Percentiles rank a stretch among this genome's conserved stretches.
Evolutionary conservation across 805 yeast species (phyloP).

Genomic region (Debaryomyces hansenii): DNA sequence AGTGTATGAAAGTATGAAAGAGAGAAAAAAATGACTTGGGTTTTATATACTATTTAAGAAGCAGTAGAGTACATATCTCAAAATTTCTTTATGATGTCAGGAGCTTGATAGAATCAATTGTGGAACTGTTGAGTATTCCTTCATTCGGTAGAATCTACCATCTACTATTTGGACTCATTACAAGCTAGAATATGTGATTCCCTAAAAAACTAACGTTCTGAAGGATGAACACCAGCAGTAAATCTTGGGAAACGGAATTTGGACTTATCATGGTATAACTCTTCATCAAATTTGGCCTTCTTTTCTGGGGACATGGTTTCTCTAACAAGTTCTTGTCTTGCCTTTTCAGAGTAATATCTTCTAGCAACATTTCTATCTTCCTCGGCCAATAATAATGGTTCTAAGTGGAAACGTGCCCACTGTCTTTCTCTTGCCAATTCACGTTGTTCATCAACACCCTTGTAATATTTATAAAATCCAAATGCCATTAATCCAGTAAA

Average conservation of each 20-base stretch:
- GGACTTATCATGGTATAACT: conserved; percentile 43
- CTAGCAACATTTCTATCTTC: conserved; percentile 77
- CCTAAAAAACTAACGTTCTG: conserved; percentile 15
- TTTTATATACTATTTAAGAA: neutral
- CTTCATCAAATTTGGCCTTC: conserved; percentile 42
- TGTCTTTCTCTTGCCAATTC: conserved; percentile 74
- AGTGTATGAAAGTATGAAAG: neutral
- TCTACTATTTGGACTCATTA: neutral
- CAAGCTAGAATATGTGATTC: neutral
- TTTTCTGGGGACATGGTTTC: conserved; percentile 41
- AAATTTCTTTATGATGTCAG: neutral
- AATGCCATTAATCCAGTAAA: conserved; percentile 63
- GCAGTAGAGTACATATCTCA: neutral
- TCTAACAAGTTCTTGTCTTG: conserved; percentile 59
- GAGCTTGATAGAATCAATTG: no score
- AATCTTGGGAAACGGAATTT: conserved; percentile 44
- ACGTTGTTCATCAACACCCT: conserved; percentile 72
- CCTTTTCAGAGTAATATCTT: conserved; percentile 62
- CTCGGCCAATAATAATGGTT: conserved; percentile 79
- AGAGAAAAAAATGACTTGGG: neutral
- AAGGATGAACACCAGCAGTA: conserved; percentile 40
- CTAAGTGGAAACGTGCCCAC: conserved; percentile 73
- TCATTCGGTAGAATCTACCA: no score
- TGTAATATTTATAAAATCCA: conserved; percentile 67
- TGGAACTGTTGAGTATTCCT: no score